These are phyloP conservation scores for Alternaria solani DNA, from an alignment of 2,329 filamentous ascomycete genomes.

Conservation along the genomic window DNA sequence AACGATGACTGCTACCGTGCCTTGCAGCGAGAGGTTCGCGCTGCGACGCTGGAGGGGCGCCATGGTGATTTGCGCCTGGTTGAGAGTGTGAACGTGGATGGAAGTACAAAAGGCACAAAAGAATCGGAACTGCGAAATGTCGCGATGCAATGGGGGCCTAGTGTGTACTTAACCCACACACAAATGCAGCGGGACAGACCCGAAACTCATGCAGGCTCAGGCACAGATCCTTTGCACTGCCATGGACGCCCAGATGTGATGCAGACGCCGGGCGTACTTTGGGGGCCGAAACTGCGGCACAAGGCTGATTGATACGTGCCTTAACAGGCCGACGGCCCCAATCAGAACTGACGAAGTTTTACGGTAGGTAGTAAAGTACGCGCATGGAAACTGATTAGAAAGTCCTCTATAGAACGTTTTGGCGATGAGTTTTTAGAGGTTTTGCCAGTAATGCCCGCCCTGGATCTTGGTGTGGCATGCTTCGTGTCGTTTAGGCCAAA, in stretches of 20 bases:
- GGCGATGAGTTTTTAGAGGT: background rate
- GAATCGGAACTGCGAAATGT: background rate
- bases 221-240: background rate
- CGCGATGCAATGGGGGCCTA: background rate
- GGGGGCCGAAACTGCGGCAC: constrained; percentile 13
- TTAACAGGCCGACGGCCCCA: background rate
- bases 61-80: constrained; percentile 8
- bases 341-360: background rate
- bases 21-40: constrained; percentile 1
- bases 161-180: background rate
- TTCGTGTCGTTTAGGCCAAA: background rate
- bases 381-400: background rate
- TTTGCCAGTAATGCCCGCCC: background rate
- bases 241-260: background rate
- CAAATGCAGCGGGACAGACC: background rate
- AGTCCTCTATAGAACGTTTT: background rate
- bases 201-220: background rate
- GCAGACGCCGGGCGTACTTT: constrained; percentile 2
- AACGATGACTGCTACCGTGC: constrained; percentile 3
- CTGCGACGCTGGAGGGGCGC: constrained; percentile 16
- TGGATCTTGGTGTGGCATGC: background rate
- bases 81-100: background rate
- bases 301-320: constrained; percentile 1
- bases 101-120: background rate
- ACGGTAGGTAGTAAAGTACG: background rate